Evolutionary conservation across 257 asterid genomes (phyloP), one percentile per base, ranked within the genome.

Genomic region (Nicotiana knightiana): DNA sequence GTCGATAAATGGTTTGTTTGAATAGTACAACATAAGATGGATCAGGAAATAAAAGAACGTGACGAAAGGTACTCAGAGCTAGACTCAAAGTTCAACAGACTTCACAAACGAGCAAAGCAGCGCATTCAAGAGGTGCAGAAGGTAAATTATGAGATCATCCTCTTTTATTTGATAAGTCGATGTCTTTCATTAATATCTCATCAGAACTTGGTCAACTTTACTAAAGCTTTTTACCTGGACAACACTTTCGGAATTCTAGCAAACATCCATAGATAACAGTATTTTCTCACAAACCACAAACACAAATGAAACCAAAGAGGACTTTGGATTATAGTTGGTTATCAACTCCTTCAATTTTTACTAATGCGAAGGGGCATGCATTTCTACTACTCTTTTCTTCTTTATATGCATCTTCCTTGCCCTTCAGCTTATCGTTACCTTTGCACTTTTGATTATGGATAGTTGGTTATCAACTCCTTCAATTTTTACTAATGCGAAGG

Each of bases 121-220:
- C 98, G 98, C 32, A 96, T 96, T 86, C 99, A 96, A 88, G 99
- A 96, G 82, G 96, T 96, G 87, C 99, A 96, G 77, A 96, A 96
- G 92, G 99, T 94, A 90, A n/a, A 81, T 71, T 55, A 16, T 67
- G 35, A 78, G 67, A 75, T 51, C 57, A 79, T 28, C 63, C 26
- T 48, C 62, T 73, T 48, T 73, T 73, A 24, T 73, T 73, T 73
- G 79, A 48, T 48, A 48, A 43, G 37, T 46, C 7, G 59, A 73
- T 13, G 39, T 48, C 77, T 70, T 70, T 39, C 58, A 57, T 39
- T 46, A 17, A 43, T 71, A 61, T 55, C 58, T 79, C 68, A 66
- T 58, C 62, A 32, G 9, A 24, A 75, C 80, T 75, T 75, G 43
- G 63, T 46, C 61, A 73, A 46, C 61, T 46, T 24, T 24, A 21